Evolutionary conservation across 345 rosid species (phyloP).

Genomic region (Zanthoxylum bungeanum): DNA sequence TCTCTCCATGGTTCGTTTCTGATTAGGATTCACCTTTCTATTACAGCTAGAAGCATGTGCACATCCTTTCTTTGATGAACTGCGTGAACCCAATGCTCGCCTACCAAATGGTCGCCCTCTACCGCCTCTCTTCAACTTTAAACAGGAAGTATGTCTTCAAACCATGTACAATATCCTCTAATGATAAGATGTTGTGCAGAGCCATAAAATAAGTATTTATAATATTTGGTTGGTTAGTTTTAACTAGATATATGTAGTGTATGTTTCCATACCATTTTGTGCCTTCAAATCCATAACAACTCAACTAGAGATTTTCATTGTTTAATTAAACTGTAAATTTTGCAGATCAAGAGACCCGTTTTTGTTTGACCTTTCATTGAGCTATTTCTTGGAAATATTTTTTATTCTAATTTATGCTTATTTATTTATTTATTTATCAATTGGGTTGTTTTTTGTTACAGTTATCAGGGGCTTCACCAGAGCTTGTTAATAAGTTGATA

Average conservation of each 20-base stretch:
- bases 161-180: not conserved
- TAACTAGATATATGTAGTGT: not conserved
- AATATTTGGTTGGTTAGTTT: not conserved
- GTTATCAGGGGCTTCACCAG: slow-evolving; percentile 70
- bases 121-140: slow-evolving; percentile 65
- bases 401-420: not conserved
- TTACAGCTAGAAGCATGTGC: slow-evolving; percentile 63
- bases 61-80: slow-evolving; percentile 70
- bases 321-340: not conserved
- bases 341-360: not conserved
- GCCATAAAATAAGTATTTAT: not conserved
- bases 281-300: not conserved
- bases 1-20: not conserved
- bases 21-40: not conserved
- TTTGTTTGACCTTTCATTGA: not conserved
- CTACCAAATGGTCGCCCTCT: slow-evolving; percentile 55
- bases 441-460: slow-evolving; percentile 22
- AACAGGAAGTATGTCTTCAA: slow-evolving; percentile 54
- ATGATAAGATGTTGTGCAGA: not conserved
- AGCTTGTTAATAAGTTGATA: slow-evolving; percentile 76
- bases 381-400: not conserved
- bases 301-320: too few species aligned
- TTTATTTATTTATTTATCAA: not conserved
- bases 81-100: slow-evolving; percentile 57
- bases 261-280: not conserved